phyloP scores from a whole-genome alignment of 345 rosid genomes.

The thale cress (Arabidopsis thaliana) region TAIR10.1 NC_003070.9:29882001-29882500 shows the following conservation, averaged over 20 bases:
- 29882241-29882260: neutral
- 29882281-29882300: conserved; percentile 28
- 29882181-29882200: neutral
- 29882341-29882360: neutral
- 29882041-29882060: neutral
- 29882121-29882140: conserved; percentile 15
- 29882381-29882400: conserved; percentile 19
- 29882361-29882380: conserved; percentile 8
- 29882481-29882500: conserved; percentile 24
- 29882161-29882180: neutral
- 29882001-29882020: conserved; percentile 31
- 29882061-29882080: neutral
- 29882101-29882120: neutral
- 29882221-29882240: conserved; percentile 26
- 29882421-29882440: conserved; percentile 22
- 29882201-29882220: neutral
- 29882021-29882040: neutral
- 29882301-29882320: conserved; percentile 3
- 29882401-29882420: conserved; percentile 16
- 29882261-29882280: conserved; percentile 20
- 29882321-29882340: conserved; percentile 3
- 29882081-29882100: neutral
- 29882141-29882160: neutral
- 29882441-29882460: conserved; percentile 25
- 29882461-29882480: conserved; percentile 7